Evolutionary conservation across 1,284 basidiomycete species (phyloP).

Genomic region (Apiotrichum akiyoshidainum): DNA sequence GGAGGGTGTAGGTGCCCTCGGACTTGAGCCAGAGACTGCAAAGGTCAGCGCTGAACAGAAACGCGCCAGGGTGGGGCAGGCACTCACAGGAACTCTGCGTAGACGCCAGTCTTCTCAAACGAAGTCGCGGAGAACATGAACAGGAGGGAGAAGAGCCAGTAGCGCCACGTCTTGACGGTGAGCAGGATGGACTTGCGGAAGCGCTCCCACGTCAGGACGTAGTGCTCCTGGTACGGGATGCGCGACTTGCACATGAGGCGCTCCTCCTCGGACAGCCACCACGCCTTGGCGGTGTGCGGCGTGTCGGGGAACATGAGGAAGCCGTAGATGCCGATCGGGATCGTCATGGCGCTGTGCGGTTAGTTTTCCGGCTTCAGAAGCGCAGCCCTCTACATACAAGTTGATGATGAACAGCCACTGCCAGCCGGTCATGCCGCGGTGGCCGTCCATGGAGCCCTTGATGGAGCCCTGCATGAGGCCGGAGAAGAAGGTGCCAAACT

Average conservation of each 20-base stretch:
- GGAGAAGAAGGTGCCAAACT: constrained; percentile 41
- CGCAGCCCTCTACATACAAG: too few relatives aligned
- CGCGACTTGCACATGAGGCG: constrained; percentile 29
- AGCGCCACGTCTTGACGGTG: constrained; percentile 31
- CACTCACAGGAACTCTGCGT: constrained; percentile 28
- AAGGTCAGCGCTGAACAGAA: not conserved
- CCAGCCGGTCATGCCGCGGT: constrained; percentile 31
- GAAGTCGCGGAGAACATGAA: constrained; percentile 31
- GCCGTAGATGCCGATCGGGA: constrained; percentile 42
- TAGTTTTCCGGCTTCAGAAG: too few relatives aligned
- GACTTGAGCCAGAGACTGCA: constrained; percentile 32
- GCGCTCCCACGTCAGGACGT: constrained; percentile 27
- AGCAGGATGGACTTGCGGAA: constrained; percentile 26
- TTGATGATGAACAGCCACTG: constrained; percentile 33
- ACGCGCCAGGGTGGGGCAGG: not conserved
- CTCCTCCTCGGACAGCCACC: constrained; percentile 41
- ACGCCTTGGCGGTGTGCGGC: constrained; percentile 38
- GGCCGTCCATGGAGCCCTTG: constrained; percentile 31
- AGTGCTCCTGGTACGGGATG: constrained; percentile 27
- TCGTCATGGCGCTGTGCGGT: constrained; percentile 21
- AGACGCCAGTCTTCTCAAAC: constrained; percentile 41
- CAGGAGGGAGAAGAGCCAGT: constrained; percentile 36
- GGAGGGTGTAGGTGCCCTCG: constrained; percentile 6
- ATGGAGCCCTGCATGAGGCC: constrained; percentile 47
- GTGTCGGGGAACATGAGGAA: constrained; percentile 46